Percentiles rank a stretch among this genome's conserved stretches.
Conservation (phyloP, 805 yeast species). For the Ogataea philodendri region DNA sequence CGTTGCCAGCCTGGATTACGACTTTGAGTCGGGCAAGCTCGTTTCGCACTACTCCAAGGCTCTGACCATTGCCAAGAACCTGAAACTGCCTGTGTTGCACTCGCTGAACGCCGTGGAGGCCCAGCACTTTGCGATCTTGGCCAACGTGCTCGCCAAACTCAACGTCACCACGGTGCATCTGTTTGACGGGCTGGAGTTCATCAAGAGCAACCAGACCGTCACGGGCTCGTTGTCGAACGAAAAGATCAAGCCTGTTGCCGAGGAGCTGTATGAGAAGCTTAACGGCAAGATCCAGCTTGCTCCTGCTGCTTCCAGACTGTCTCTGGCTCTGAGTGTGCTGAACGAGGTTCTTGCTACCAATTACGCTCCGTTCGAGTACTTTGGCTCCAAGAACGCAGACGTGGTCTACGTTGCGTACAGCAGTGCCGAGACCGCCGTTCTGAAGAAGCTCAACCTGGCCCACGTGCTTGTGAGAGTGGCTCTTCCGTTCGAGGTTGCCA, state of each 20-base stretch:
- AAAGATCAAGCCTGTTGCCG: slow-evolving; percentile 39
- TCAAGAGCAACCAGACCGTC: slow-evolving; percentile 49
- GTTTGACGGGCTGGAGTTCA: slow-evolving; percentile 74
- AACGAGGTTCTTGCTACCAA: slow-evolving; percentile 54
- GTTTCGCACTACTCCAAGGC: slow-evolving; percentile 65
- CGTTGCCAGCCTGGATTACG: slow-evolving; percentile 75
- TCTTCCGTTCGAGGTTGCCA: slow-evolving; percentile 67
- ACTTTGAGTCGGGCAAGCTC: slow-evolving; percentile 48
- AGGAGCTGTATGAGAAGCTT: slow-evolving; percentile 35
- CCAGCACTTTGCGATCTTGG: slow-evolving; percentile 63
- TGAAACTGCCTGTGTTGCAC: slow-evolving; percentile 66
- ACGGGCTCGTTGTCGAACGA: slow-evolving; percentile 44
- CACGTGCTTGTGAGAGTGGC: slow-evolving; percentile 73
- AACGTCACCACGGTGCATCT: slow-evolving; percentile 64
- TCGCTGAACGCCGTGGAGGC: slow-evolving; percentile 64
- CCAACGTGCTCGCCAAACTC: slow-evolving; percentile 63
- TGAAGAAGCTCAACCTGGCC: slow-evolving; percentile 55
- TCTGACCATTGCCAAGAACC: slow-evolving; percentile 56
- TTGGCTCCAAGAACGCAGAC: slow-evolving; percentile 59
- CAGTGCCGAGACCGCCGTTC: slow-evolving; percentile 57
- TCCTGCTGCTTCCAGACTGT: slow-evolving; percentile 36
- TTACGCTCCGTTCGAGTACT: slow-evolving; percentile 65
- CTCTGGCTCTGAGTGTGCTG: slow-evolving; percentile 46
- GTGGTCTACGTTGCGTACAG: slow-evolving; percentile 85
- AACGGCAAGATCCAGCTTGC: slow-evolving; percentile 24